Evolutionary conservation across 2,329 filamentous ascomycete genomes (phyloP).

Genomic region (Cladosporium colombiae): DNA sequence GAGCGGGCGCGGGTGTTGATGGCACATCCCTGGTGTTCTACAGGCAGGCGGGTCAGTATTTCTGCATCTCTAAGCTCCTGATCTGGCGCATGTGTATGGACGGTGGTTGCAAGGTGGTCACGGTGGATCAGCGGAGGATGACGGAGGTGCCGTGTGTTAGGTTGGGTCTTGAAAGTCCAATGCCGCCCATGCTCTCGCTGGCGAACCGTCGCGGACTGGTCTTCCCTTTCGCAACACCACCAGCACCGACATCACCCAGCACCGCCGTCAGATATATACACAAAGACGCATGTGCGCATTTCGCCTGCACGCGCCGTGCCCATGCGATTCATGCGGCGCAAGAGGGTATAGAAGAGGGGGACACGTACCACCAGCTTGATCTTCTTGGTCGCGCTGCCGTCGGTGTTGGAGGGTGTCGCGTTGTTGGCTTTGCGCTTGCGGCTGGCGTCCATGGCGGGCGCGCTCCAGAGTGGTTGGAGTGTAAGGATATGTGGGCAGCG

Average conservation of each 20-base stretch:
- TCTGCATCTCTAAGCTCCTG: constrained; percentile 21
- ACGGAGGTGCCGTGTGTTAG: constrained; percentile 31
- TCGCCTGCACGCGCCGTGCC: constrained; percentile 11
- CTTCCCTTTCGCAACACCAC: constrained; percentile 17
- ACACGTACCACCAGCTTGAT: constrained; percentile 21
- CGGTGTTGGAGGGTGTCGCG: constrained; percentile 47
- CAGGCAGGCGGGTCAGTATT: constrained; percentile 24
- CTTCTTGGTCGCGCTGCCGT: constrained; percentile 50
- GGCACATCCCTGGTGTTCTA: constrained; percentile 35
- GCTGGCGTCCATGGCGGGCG: constrained; percentile 19
- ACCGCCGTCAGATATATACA: background rate
- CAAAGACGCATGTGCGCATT: background rate
- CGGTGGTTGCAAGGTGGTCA: constrained; percentile 24
- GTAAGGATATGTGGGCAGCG: background rate
- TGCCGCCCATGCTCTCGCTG: constrained; percentile 20
- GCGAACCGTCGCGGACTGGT: constrained; percentile 25
- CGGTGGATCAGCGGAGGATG: constrained; percentile 26
- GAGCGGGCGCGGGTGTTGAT: constrained; percentile 22
- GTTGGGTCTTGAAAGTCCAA: constrained; percentile 26
- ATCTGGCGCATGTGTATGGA: constrained; percentile 2
- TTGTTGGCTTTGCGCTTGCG: constrained; percentile 59
- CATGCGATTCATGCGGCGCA: background rate
- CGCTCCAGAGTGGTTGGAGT: background rate
- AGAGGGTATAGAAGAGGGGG: constrained; percentile 1
- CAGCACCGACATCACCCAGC: constrained; percentile 4